phyloP scores from a whole-genome alignment of 768 basidiomycete genomes.

The Hygrocybe coccinea region DNA sequence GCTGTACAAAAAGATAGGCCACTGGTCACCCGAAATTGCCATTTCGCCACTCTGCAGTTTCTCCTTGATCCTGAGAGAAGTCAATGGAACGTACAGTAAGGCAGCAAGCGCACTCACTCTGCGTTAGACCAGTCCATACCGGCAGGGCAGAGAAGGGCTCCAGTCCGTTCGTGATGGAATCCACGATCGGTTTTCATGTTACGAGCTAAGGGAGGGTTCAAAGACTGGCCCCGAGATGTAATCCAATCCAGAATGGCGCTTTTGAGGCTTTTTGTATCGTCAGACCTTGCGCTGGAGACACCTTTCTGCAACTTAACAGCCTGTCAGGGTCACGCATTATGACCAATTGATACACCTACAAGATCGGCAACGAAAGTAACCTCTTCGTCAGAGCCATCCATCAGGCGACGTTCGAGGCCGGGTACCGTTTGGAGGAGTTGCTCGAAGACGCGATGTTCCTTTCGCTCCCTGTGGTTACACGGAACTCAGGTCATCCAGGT shows the following conservation, averaged over 20 bases:
- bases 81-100: background rate
- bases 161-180: conserved; percentile 7
- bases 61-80: background rate
- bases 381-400: background rate
- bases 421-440: background rate
- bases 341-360: background rate
- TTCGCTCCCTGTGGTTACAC: background rate
- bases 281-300: background rate
- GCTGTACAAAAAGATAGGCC: background rate
- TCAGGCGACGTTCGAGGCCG: background rate
- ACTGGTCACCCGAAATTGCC: background rate
- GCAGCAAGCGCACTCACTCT: conserved; percentile 11
- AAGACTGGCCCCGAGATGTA: background rate
- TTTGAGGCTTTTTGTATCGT: background rate
- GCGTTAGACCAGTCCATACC: conserved; percentile 18
- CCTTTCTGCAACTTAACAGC: conserved; percentile 2
- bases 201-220: background rate
- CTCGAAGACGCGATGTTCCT: background rate
- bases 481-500: background rate
- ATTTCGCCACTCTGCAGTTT: background rate
- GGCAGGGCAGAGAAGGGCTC: conserved; percentile 20
- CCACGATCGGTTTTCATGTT: conserved; percentile 15
- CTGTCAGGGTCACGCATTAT: background rate
- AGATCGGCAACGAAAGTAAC: background rate
- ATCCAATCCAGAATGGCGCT: conserved; percentile 1